phyloP scores from a whole-genome alignment of 345 rosid genomes.

The Euphorbia peplus region DNA sequence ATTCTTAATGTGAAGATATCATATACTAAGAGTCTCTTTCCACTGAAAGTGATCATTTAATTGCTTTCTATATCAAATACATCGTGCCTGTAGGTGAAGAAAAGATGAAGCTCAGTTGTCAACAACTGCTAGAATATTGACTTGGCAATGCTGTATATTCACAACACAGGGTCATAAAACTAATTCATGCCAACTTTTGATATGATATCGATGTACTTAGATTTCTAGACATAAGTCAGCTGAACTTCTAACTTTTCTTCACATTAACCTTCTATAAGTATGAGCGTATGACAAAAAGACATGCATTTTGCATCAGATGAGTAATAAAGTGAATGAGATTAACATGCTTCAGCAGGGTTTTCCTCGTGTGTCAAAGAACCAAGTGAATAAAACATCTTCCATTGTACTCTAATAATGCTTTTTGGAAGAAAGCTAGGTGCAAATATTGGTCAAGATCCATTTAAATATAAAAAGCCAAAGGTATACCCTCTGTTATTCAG shows the following conservation, averaged over 20 bases:
- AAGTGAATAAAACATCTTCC: no score
- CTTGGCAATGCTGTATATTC: background rate
- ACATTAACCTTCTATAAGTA: background rate
- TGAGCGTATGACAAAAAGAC: background rate
- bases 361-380: no score
- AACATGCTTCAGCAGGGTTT: no score
- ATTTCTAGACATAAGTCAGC: background rate
- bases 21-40: background rate
- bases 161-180: background rate
- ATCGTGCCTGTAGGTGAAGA: background rate
- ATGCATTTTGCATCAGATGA: background rate
- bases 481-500: no score
- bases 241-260: background rate
- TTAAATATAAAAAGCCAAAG: no score
- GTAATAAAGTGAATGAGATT: background rate
- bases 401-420: no score
- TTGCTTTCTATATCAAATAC: background rate
- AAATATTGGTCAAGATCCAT: no score
- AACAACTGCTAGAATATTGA: background rate
- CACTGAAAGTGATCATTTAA: background rate
- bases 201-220: background rate
- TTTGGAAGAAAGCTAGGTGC: no score
- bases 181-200: background rate
- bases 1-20: background rate
- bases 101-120: background rate